These are phyloP conservation scores for Neurospora sp. DNA, from an alignment of 495 filamentous ascomycete species.

Conservation along the genomic window DNA sequence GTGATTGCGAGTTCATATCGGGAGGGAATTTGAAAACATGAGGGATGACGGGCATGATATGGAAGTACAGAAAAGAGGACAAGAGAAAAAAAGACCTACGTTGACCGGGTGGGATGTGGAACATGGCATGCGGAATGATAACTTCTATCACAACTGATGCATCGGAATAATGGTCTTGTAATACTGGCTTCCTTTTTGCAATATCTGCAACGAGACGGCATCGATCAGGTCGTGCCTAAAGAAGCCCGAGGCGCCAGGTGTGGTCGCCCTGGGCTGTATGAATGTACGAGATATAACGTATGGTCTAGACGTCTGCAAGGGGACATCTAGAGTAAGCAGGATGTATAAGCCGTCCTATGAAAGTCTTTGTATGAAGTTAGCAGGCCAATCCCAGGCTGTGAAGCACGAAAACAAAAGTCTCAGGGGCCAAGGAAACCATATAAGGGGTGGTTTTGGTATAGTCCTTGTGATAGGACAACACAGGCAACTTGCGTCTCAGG, in stretches of 20 bases:
- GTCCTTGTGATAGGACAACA: background rate
- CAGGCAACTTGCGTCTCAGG: constrained; percentile 20
- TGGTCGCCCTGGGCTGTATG: background rate
- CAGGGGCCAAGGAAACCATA: background rate
- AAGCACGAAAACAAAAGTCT: constrained; percentile 4
- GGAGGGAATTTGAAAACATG: background rate
- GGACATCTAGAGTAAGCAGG: background rate
- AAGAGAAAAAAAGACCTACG: background rate
- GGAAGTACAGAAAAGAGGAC: background rate
- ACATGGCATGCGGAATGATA: constrained; percentile 11
- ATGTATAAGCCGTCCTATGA: background rate
- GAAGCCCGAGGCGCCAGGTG: background rate
- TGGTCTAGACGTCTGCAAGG: constrained; percentile 3
- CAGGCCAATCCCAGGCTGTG: constrained; percentile 6
- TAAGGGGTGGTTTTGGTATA: background rate
- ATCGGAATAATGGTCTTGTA: constrained; percentile 6
- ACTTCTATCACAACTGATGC: background rate
- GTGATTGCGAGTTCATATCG: background rate
- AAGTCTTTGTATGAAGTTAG: background rate
- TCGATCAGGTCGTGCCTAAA: background rate
- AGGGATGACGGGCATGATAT: background rate
- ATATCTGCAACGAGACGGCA: constrained; percentile 2
- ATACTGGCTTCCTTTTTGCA: background rate
- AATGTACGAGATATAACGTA: background rate
- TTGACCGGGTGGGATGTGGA: constrained; percentile 4